Base-by-base conservation (phyloP, 2,329 filamentous ascomycete genomes). In the Curvularia hawaiiensis region DNA sequence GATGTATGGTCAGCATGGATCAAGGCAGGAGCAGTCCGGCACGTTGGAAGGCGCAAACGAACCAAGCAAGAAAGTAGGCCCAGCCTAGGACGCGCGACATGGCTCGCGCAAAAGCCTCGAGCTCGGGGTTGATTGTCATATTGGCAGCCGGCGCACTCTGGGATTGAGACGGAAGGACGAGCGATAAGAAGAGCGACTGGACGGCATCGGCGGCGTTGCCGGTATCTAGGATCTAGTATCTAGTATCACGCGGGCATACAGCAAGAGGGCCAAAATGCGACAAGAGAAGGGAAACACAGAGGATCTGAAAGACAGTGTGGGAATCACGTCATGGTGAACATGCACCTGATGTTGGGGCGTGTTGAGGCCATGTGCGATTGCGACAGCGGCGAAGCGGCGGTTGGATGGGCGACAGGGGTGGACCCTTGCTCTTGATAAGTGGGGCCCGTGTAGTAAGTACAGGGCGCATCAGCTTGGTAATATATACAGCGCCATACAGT, bases 11-110 rank as follows among this genome's bases (percentile, higher is more conserved):
- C 2, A 18, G 47, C n/a, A 9, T 30, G 22, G 33, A 16, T 10
- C 9, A 49, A 28, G 22, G 9, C 20, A 20, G 14, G 26, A 30
- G 26, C 35, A 35, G 16, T 4, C 3, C 10, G 22, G 22, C 14
- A 1, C 18, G 9, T 11, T 24, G n/a, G 24, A 12, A 43, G 56
- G 30, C 26, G 22, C 22, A 24, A 24, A 48, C 57, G 39, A 57
- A 73, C 75, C 75, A 77, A 55, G 61, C 64, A 22, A 77, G 55
- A 53, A 77, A 74, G 57, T 77, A 77, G 7, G 62, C 51, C 74
- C 74, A 77, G 11, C 75, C 75, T 14, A 77, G 45, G 3, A 77
- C 59, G 20, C 74, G 63, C 14, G 74, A 77, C 40, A 73, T 53
- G 3, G 70, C 73, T 48, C 62, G 66, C 14, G 73, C 71, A 54